These are phyloP conservation scores for Fusarium sp. DNA, from an alignment of 2,329 filamentous ascomycete genomes.

Conservation along the genomic window DNA sequence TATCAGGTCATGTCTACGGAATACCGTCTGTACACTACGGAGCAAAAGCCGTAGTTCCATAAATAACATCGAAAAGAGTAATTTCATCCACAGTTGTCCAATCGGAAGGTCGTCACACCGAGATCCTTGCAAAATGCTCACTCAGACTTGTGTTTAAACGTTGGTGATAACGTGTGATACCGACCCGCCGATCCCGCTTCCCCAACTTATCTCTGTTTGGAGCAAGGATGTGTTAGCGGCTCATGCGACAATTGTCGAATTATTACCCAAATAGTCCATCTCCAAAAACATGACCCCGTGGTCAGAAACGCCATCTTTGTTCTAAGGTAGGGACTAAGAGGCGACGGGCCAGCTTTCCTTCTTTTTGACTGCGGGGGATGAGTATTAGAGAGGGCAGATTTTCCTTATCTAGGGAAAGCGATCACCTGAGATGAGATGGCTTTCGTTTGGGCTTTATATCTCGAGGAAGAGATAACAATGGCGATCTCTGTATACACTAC, in stretches of 20 bases:
- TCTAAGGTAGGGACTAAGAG: background rate
- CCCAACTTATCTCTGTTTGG: slow-evolving; percentile 1
- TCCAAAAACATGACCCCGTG: slow-evolving; percentile 13
- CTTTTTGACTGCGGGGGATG: background rate
- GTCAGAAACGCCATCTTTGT: slow-evolving; percentile 9
- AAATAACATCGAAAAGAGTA: slow-evolving; percentile 24
- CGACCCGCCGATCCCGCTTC: slow-evolving; percentile 22
- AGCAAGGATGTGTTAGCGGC: background rate
- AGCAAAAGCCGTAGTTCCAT: background rate
- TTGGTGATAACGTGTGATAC: background rate
- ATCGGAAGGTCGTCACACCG: slow-evolving; percentile 26
- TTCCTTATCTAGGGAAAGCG: slow-evolving; percentile 7
- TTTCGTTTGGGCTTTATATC: background rate
- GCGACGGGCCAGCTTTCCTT: too few relatives aligned
- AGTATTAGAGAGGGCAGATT: background rate
- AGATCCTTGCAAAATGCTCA: slow-evolving; percentile 17
- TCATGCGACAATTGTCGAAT: slow-evolving; percentile 30
- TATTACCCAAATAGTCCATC: slow-evolving; percentile 17
- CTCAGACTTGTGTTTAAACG: background rate
- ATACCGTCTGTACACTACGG: background rate
- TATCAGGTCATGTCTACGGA: background rate
- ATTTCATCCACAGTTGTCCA: slow-evolving; percentile 13
- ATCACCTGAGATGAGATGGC: background rate
- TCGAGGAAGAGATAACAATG: background rate
- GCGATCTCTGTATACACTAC: background rate